Conservation (phyloP, 176 grass and related monocot genomes). For the Hsuehochloa calcarea region DNA sequence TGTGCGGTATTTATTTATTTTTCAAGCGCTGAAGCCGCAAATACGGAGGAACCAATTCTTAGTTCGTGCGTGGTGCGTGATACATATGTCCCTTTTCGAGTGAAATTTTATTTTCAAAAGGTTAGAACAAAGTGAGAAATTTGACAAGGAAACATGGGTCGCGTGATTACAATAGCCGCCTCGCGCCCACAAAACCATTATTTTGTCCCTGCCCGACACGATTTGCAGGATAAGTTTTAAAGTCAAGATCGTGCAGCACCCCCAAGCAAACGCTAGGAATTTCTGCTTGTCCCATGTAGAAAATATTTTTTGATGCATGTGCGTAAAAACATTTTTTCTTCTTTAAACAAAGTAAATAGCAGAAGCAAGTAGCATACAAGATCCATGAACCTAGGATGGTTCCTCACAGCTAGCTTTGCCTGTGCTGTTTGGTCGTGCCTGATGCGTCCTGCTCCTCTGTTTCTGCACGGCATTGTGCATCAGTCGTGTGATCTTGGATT, state of each 20-base stretch:
- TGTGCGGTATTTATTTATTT: not conserved
- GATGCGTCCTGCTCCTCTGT: not conserved
- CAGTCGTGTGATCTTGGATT: not conserved
- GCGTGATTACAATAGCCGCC: not conserved
- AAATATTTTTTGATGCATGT: not conserved
- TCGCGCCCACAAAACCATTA: not conserved
- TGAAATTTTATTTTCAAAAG: not conserved
- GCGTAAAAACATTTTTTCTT: not conserved
- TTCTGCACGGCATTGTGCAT: not conserved
- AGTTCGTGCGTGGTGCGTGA: not conserved
- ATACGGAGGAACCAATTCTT: not conserved
- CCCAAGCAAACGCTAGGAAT: not conserved
- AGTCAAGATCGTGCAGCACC: not conserved
- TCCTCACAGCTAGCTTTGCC: not conserved
- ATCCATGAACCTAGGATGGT: constrained; percentile 16
- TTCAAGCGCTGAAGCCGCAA: no score
- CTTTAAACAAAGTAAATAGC: not conserved
- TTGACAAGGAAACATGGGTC: not conserved
- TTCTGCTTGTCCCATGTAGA: not conserved
- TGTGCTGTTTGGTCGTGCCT: not conserved
- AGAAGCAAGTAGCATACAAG: not conserved
- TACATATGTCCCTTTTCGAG: not conserved
- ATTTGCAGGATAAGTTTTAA: not conserved
- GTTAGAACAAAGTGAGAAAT: not conserved
- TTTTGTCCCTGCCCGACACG: no score